phyloP scores from a whole-genome alignment of 371 early-diverging fungal genomes.

The Capillidium heterosporum region DNA sequence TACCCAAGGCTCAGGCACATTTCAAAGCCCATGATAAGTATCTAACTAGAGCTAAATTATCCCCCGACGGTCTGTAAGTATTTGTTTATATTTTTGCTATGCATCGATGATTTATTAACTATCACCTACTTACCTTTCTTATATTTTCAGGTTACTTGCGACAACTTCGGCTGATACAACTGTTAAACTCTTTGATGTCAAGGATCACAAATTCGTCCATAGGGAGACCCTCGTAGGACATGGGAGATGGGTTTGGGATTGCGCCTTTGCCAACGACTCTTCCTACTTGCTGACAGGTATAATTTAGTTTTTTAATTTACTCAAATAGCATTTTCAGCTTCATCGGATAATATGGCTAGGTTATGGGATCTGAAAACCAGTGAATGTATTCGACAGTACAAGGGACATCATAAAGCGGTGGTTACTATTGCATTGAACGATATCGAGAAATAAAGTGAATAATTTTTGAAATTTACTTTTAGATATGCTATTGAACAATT shows the following conservation, averaged over 20 bases:
- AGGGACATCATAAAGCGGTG: constrained; percentile 79
- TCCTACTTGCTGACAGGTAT: constrained; percentile 72
- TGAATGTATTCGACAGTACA: constrained; percentile 76
- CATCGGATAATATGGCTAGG: constrained; percentile 73
- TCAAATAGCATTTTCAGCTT: constrained; percentile 23
- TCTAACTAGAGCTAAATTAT: constrained; percentile 59
- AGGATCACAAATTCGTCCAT: constrained; percentile 35
- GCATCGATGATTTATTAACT: not conserved
- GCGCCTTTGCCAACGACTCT: constrained; percentile 81
- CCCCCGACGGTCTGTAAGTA: constrained; percentile 60
- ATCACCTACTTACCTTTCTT: not conserved
- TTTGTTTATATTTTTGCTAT: not conserved
- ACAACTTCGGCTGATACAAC: constrained; percentile 79
- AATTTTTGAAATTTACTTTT: constrained; percentile 1
- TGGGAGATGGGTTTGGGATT: constrained; percentile 89
- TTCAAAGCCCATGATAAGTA: constrained; percentile 66
- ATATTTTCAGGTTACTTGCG: constrained; percentile 35
- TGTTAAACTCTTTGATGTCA: constrained; percentile 50
- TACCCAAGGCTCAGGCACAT: constrained; percentile 49
- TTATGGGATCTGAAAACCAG: constrained; percentile 70
- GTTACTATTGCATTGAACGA: constrained; percentile 86
- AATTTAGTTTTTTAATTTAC: not conserved
- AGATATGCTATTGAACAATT: too few relatives aligned
- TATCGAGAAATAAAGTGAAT: constrained; percentile 20
- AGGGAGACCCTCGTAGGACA: constrained; percentile 64